Percentiles rank a stretch among this genome's conserved stretches.
phyloP scores from a whole-genome alignment of 176 grass and related monocot genomes.

The Melocanna baccifera region DNA sequence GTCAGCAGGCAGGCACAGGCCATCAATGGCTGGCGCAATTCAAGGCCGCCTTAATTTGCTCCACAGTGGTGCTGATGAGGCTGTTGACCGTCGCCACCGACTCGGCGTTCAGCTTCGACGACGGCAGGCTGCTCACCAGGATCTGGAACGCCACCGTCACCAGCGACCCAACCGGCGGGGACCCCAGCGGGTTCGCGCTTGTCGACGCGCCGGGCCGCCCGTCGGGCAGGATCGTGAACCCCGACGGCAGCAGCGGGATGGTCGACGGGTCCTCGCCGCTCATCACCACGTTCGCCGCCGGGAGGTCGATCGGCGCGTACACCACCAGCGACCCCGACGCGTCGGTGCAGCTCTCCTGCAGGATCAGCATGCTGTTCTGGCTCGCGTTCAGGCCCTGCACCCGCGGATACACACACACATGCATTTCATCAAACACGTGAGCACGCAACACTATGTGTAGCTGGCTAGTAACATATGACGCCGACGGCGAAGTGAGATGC shows the following conservation, averaged over 20 bases:
- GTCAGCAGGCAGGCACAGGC: neutral
- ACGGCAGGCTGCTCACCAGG: slow-evolving; percentile 64
- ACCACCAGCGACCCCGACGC: slow-evolving; percentile 55
- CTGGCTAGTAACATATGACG: neutral
- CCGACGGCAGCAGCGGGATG: slow-evolving; percentile 67
- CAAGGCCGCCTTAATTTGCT: slow-evolving; percentile 71
- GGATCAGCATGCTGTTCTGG: slow-evolving; percentile 67
- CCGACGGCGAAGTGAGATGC: neutral
- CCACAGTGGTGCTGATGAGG: slow-evolving; percentile 66
- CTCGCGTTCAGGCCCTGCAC: slow-evolving; percentile 53
- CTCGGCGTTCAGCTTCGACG: slow-evolving; percentile 61
- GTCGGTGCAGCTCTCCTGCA: slow-evolving; percentile 78
- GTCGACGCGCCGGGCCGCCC: slow-evolving; percentile 20
- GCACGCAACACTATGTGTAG: neutral
- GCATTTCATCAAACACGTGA: neutral
- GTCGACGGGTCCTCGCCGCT: slow-evolving; percentile 60
- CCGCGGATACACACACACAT: neutral
- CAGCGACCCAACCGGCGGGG: slow-evolving; percentile 39
- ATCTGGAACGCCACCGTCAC: slow-evolving; percentile 82
- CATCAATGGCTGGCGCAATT: slow-evolving; percentile 57
- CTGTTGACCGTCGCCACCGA: slow-evolving; percentile 70
- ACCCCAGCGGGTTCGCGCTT: neutral
- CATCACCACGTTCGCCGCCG: slow-evolving; percentile 69
- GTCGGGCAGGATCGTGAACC: slow-evolving; percentile 70
- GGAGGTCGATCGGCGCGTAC: slow-evolving; percentile 60